Base-by-base conservation (phyloP, 2,329 filamentous ascomycete species). In the Dendryphion nanum region DNA sequence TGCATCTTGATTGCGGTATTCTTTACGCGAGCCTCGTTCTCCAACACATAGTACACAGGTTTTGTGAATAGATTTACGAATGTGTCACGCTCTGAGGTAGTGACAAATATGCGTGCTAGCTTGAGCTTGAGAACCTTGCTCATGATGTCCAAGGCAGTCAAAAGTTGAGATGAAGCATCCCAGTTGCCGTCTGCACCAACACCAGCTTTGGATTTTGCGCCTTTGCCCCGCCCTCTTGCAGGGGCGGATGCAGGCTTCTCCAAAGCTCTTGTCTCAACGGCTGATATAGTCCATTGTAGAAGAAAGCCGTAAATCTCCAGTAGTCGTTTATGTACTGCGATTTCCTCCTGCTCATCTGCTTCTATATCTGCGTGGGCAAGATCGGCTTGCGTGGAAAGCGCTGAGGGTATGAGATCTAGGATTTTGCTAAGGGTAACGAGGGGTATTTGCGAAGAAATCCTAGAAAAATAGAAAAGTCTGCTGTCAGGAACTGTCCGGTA, bases 301-400 rank as follows among this genome's bases (percentile, higher is more conserved):
- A 98, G 74, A 59, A 95, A 98, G 21, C 85, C 91, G 63, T 94
- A 97, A 59, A 95, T 86, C 64, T 98, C 93, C 49, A 98, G 78
- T 2, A 96, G 76, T 50, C 86, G 82, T 67, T 95, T 96, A 72
- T 98, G 91, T 55, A 94, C 84, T 26, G 83, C 77, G 32, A 95
- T 74, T 6, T 85, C 77, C 53, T 64, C 62, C 65, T 95, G 89
- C 61, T 97, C 91, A 66, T 97, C 91, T 30, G 81, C 83, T 59
- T 96, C 90, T 62, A 95, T 79, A 59, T 96, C 90, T 64, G 86
- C 79, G 64, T 94, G 80, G 33, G 91, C 82, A 40, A 84, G 78
- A 56, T 97, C 90, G 48, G 89, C 86, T 70, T 96, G 88, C 43
- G 89, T 79, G 32, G 86, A 85, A 40, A 95, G 74, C 39, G 86